Base-by-base conservation (phyloP, 2,329 filamentous ascomycete genomes). In the Clonostachys rhizophaga region DNA sequence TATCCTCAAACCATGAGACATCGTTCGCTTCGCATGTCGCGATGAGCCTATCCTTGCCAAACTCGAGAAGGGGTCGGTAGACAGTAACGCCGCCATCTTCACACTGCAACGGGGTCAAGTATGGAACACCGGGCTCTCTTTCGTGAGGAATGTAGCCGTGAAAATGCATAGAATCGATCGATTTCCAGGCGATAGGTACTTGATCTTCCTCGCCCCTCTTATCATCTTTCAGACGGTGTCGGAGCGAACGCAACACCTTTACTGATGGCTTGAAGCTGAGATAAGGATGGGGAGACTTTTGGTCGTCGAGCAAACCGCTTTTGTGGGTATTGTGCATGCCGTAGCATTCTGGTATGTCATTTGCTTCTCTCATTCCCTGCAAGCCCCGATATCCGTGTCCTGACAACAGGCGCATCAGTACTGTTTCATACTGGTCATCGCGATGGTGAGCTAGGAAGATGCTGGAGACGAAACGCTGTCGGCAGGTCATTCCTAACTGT, bases 361-460 rank as follows among this genome's bases (percentile, higher is more conserved):
- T 74, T 16, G 78, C 71, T 4, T 71, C 56, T 10, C 74, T 76
- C 56, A 95, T 94, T 5, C 87, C 90, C 14, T 75, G 71, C 33
- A 96, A 70, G 0, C 89, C 91, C n/a, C 77, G 70, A n/a, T 80
- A 79, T 3, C 78, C 70, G 56, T 89, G 86, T 1, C 85, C 83
- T 4, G 74, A 72, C 9, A 85, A 66, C 35, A 97, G 65, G 40
- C 94, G 80, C 83, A 91, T 87, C 43, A 97, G 67, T 5, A 95
- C 76, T 0, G 91, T 96, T 68, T 99, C 94, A 47, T 91, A 87
- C 59, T 94, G 89, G 58, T 99, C 94, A 58, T 96, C 91, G 51
- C 79, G 74, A 62, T 99, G 94, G 61, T 99, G 94, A 5, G 86
- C 94, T 30, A 95, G 70, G 37, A 96, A 76, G 2, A 97, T 63